Evolutionary conservation across 768 basidiomycete genomes (phyloP).

Genomic region (Coprinellus aureogranulatus): DNA sequence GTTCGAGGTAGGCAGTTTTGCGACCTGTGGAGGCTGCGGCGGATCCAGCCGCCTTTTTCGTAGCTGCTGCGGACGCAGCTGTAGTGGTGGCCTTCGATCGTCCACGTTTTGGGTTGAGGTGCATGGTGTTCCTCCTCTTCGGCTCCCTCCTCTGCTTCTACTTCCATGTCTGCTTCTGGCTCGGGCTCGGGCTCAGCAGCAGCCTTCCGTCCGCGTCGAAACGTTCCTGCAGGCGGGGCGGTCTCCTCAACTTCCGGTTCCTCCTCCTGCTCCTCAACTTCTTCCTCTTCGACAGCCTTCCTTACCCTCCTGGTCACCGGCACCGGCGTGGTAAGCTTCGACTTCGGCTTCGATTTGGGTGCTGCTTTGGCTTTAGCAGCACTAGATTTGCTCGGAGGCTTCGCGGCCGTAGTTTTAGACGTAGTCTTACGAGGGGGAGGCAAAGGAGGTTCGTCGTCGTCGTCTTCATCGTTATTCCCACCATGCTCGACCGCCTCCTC

Average conservation of each 20-base stretch:
- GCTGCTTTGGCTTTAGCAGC: background rate
- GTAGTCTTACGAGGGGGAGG: background rate
- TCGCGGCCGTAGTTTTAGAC: constrained; percentile 11
- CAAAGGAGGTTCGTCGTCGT: background rate
- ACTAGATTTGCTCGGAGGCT: background rate
- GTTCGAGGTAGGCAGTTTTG: background rate
- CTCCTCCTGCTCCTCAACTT: background rate
- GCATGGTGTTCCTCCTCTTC: too few relatives aligned
- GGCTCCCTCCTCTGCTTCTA: too few relatives aligned
- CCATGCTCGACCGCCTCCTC: background rate
- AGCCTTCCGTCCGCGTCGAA: background rate
- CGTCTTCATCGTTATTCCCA: background rate
- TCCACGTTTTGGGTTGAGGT: too few relatives aligned
- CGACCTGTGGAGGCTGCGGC: background rate
- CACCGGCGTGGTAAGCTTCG: background rate
- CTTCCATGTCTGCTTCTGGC: background rate
- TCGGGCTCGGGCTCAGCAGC: background rate
- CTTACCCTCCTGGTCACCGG: background rate
- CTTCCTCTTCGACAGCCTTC: background rate
- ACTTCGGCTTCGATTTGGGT: background rate
- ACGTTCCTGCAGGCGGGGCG: background rate
- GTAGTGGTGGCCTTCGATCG: background rate
- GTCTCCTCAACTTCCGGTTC: background rate
- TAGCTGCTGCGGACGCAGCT: background rate
- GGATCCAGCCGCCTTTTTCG: background rate